Conservation (phyloP, 768 basidiomycete genomes). For the Boletus reticulatus region DNA sequence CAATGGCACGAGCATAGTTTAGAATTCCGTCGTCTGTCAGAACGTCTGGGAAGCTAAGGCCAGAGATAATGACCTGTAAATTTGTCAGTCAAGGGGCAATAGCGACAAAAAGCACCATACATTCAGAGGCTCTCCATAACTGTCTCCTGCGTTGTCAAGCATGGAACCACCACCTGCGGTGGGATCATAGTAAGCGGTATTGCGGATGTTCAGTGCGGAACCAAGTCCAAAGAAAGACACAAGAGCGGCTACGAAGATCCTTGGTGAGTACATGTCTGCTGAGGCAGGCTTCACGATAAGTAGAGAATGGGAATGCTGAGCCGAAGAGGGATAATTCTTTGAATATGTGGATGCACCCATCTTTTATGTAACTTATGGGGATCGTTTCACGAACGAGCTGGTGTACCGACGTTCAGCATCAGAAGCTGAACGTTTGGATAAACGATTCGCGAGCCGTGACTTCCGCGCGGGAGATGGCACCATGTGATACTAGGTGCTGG, state of each 20-base stretch:
- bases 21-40: conserved; percentile 54
- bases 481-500: background rate
- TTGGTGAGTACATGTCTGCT: background rate
- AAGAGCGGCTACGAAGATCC: background rate
- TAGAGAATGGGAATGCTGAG: background rate
- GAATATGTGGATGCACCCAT: background rate
- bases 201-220: background rate
- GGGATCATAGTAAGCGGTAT: conserved; percentile 36
- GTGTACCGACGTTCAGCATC: too few species aligned
- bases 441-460: background rate
- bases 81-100: background rate
- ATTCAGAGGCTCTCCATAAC: conserved; percentile 44
- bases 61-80: conserved; percentile 59
- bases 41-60: conserved; percentile 53
- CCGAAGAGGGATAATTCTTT: background rate
- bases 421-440: too few species aligned
- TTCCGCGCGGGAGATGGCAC: background rate
- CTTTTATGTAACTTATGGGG: background rate
- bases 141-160: conserved; percentile 40
- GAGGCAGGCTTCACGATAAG: background rate
- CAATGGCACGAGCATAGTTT: conserved; percentile 58
- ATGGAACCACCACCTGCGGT: conserved; percentile 40
- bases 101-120: conserved; percentile 15
- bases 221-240: conserved; percentile 1
- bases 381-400: conserved; percentile 1